Base-by-base conservation (phyloP, 805 yeast genomes). In the Yamadazyma ubonensis region DNA sequence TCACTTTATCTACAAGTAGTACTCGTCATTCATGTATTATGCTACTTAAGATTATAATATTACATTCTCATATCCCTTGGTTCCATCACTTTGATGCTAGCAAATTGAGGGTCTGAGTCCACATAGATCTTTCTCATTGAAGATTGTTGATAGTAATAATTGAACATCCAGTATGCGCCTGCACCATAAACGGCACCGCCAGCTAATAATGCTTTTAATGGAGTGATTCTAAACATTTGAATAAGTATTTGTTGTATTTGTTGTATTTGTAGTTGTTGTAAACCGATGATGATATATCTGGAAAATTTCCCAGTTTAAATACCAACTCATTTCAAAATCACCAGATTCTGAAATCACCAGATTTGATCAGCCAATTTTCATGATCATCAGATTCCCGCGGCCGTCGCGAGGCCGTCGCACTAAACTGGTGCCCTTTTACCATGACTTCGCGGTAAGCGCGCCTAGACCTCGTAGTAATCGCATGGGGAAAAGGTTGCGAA, bases 111-210 rank as follows among this genome's bases (percentile, higher is more conserved):
- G 50, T 65, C 71, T 11, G 59, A 45, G 2, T 48, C 47, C 18
- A 58, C 63, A 41, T 51, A 67, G 8, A 63, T 61, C 35, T 50
- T 50, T 42, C 53, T 58, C 37, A 66, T 48, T 3, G 56, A 33
- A 5, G 67, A 64, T 33, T 55, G 45, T 18, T 48, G 36, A 51
- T 58, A 65, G 54, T 63, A 67, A 42, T 52, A 45, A 11, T 44
- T 58, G 16, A 52, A 42, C 72, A 67, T 68, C 47, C 51, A 63
- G 31, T 51, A 42, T 3, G 52, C 69, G 8, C 63, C 66, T 14
- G 55, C 35, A 5, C 63, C 66, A 44, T 66, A 65, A 25, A 49
- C 51, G 18, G 46, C 39, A 28, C 67, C 67, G 21, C 71, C 71
- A 21, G 53, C 43, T 7, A 55, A 26, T 19, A 67, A 53, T 6